A percentile compares a stretch with the other conserved stretches of the same genome.
Conservation (phyloP, 1,284 basidiomycete genomes). For the Tylopilus sp. region DNA sequence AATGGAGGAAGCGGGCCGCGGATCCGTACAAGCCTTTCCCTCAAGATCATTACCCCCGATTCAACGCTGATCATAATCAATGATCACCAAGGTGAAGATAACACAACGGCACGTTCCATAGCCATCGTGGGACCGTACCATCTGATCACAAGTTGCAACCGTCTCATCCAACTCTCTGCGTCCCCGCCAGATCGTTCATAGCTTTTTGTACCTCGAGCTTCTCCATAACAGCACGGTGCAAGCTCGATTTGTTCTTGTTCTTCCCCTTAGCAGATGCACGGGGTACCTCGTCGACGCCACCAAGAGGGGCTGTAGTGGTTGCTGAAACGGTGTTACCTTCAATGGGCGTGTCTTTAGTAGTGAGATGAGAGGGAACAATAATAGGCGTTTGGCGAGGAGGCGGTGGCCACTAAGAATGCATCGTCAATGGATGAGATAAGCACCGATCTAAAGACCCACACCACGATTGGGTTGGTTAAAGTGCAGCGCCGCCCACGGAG, state of each 20-base stretch:
- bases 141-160: background rate
- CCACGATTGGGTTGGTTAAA: conserved; percentile 84
- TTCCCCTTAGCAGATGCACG: conserved; percentile 38
- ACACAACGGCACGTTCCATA: background rate
- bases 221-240: conserved; percentile 81
- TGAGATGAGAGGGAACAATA: conserved; percentile 74
- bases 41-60: conserved; percentile 1
- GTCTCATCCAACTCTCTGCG: conserved; percentile 25
- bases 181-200: conserved; percentile 65
- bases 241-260: conserved; percentile 65
- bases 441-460: conserved; percentile 56
- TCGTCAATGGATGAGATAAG: conserved; percentile 11
- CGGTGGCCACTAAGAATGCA: conserved; percentile 74
- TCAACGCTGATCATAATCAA: background rate
- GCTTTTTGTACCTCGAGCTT: conserved; percentile 79
- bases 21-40: background rate
- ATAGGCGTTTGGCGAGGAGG: conserved; percentile 78
- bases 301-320: conserved; percentile 13
- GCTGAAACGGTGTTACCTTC: conserved; percentile 21
- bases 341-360: conserved; percentile 34
- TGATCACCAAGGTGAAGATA: background rate
- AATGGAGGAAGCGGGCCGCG: background rate
- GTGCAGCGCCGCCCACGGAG: conserved; percentile 85
- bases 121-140: too few relatives aligned
- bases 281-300: conserved; percentile 18